Conservation (phyloP, 352 stramenopile genomes). For the Phytophthora brassicae region DNA sequence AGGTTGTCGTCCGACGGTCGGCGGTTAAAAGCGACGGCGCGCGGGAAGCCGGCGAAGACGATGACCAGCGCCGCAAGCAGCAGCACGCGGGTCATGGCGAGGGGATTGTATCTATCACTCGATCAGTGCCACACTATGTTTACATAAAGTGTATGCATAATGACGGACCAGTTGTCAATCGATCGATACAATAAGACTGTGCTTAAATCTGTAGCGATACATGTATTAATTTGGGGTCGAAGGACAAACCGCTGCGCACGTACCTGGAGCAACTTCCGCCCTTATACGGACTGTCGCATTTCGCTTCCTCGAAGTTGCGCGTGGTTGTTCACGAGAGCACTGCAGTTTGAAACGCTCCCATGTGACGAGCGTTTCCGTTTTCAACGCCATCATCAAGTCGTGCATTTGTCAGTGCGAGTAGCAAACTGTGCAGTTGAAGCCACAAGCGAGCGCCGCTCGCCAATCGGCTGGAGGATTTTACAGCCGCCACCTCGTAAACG, state of each 20-base stretch:
- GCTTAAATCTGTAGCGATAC: too few species aligned
- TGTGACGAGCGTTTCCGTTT: conserved; percentile 9
- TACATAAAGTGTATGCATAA: not conserved
- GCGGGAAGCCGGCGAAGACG: not conserved
- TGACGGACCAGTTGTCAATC: too few species aligned
- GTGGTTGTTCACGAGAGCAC: not conserved
- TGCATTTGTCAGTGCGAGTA: not conserved
- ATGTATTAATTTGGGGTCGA: too few species aligned
- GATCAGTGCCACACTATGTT: not conserved
- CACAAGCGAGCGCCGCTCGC: conserved; percentile 7
- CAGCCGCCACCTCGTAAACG: not conserved
- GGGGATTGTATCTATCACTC: not conserved
- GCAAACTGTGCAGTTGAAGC: too few species aligned
- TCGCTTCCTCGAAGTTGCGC: too few species aligned
- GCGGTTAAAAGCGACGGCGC: not conserved
- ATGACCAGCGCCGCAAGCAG: conserved; percentile 5
- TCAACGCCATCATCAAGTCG: not conserved
- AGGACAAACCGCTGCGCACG: not conserved
- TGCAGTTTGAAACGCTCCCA: conserved; percentile 23
- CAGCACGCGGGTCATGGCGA: conserved; percentile 5
- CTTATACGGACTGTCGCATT: not conserved
- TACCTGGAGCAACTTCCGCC: not conserved
- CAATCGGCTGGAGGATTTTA: not conserved
- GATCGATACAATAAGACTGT: too few species aligned
- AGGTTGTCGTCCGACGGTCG: conserved; percentile 11